phyloP scores from a whole-genome alignment of 2,329 filamentous ascomycete species.

The Cytospora leucostoma region DNA sequence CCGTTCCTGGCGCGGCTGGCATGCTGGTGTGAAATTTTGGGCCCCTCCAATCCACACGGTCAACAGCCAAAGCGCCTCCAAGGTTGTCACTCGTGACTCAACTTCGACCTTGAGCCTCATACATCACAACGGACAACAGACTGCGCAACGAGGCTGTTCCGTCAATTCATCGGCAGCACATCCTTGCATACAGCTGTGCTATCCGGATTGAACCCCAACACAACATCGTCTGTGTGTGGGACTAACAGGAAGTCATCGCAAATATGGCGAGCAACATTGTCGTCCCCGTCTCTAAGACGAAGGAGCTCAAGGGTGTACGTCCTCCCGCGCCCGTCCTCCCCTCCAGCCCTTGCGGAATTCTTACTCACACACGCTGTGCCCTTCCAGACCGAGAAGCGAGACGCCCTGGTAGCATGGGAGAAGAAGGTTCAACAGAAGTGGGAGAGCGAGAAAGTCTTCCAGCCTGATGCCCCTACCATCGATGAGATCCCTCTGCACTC shows the following conservation, averaged over 20 bases:
- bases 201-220: not conserved
- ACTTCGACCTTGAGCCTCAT: conserved; percentile 8
- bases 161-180: conserved; percentile 4
- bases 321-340: not conserved
- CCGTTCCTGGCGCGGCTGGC: conserved; percentile 6
- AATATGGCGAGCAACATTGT: conserved; percentile 55
- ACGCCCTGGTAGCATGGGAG: conserved; percentile 78
- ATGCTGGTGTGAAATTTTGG: conserved; percentile 25
- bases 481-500: conserved; percentile 71
- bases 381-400: conserved; percentile 78
- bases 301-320: conserved; percentile 60
- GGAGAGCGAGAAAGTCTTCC: conserved; percentile 76
- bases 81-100: conserved; percentile 22
- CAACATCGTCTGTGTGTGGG: not conserved
- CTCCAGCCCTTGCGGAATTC: not conserved
- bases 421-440: conserved; percentile 91
- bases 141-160: conserved; percentile 3
- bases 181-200: not conserved
- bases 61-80: conserved; percentile 1
- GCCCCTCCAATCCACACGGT: conserved; percentile 12
- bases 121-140: not conserved
- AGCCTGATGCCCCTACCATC: conserved; percentile 79
- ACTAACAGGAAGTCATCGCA: conserved; percentile 11
- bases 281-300: conserved; percentile 58
- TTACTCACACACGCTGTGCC: conserved; percentile 31